These are phyloP conservation scores for Breynia disticha DNA, from an alignment of 441 rosid species.

Conservation along the genomic window DNA sequence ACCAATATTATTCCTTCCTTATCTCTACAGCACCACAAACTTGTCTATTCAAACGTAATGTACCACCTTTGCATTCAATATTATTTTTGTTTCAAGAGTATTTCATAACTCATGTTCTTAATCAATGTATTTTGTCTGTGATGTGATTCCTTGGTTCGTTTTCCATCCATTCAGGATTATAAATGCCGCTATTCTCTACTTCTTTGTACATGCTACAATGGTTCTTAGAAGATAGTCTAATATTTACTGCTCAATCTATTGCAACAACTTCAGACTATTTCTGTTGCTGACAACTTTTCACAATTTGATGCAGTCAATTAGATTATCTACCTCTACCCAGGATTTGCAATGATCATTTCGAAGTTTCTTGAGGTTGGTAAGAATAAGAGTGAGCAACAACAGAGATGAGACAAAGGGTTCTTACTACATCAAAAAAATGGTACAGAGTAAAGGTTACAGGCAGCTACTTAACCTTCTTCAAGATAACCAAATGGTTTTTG, in stretches of 20 bases:
- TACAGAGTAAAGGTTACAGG: slow-evolving; percentile 93
- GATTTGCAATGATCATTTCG: slow-evolving; percentile 89
- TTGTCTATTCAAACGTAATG: too few species aligned
- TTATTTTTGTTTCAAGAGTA: not conserved
- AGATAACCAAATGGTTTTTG: slow-evolving; percentile 64
- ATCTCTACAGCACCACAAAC: too few species aligned
- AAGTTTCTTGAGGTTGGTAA: slow-evolving; percentile 80
- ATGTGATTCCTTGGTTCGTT: not conserved
- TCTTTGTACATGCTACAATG: too few species aligned
- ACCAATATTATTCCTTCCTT: too few species aligned
- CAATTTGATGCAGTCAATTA: slow-evolving; percentile 52
- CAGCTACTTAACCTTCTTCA: slow-evolving; percentile 70
- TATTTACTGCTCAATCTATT: too few species aligned
- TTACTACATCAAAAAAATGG: slow-evolving; percentile 91
- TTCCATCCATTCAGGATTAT: too few species aligned
- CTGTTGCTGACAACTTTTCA: not conserved
- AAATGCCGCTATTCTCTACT: too few species aligned
- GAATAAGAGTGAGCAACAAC: slow-evolving; percentile 52
- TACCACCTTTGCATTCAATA: not conserved
- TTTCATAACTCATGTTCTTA: not conserved
- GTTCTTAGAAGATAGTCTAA: too few species aligned
- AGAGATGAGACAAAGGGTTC: slow-evolving; percentile 47
- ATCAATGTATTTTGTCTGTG: not conserved
- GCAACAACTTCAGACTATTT: too few species aligned
- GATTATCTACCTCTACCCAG: slow-evolving; percentile 93